These are phyloP conservation scores for Peronospora farinosa DNA, from an alignment of 352 stramenopile genomes.

Conservation along the genomic window DNA sequence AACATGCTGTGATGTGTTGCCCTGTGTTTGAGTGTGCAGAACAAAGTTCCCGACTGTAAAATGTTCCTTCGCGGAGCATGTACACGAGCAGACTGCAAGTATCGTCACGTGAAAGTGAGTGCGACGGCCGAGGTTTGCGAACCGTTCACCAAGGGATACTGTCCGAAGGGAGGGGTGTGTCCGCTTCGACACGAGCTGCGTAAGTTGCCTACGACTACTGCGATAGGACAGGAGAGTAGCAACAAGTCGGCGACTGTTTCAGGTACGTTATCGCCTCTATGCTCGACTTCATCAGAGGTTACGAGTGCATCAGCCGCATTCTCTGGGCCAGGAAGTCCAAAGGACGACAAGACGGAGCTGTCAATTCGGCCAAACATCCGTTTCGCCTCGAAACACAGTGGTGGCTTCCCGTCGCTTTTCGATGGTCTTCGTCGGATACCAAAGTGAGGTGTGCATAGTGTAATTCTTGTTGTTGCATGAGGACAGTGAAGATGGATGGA, in stretches of 20 bases:
- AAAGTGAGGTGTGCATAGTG: slow-evolving; percentile 13
- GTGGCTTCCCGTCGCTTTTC: slow-evolving; percentile 45
- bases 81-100: slow-evolving; percentile 68
- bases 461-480: slow-evolving; percentile 7
- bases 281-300: slow-evolving; percentile 9
- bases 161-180: slow-evolving; percentile 44
- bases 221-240: slow-evolving; percentile 5
- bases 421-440: slow-evolving; percentile 22
- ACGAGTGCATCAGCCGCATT: background rate
- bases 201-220: slow-evolving; percentile 3
- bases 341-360: slow-evolving; percentile 23
- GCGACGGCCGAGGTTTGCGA: slow-evolving; percentile 50
- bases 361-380: slow-evolving; percentile 64
- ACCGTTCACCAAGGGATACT: slow-evolving; percentile 66
- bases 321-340: slow-evolving; percentile 11
- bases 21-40: slow-evolving; percentile 30
- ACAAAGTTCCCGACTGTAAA: slow-evolving; percentile 78
- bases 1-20: slow-evolving; percentile 22
- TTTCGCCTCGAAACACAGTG: slow-evolving; percentile 49
- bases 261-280: slow-evolving; percentile 35
- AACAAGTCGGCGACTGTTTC: slow-evolving; percentile 10
- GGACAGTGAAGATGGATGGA: slow-evolving; percentile 7
- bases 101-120: slow-evolving; percentile 80
- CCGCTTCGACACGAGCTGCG: slow-evolving; percentile 53
- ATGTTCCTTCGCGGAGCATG: slow-evolving; percentile 72